Conservation (phyloP, 1,284 basidiomycete genomes). For the Heliocybe sulcata region DNA sequence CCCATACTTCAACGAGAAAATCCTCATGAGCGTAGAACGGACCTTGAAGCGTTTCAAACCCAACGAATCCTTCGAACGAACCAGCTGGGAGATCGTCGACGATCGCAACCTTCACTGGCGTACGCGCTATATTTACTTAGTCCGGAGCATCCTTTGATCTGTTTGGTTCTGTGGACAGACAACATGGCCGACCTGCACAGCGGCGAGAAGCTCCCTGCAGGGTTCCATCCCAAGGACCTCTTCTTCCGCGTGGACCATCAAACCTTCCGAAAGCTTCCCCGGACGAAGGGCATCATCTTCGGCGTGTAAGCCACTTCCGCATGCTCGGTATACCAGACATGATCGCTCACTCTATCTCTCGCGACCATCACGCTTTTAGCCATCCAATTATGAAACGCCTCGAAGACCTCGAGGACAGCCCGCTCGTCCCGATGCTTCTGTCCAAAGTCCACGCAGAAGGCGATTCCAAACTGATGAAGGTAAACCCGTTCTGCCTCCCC, state of each 20-base stretch:
- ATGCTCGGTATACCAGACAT: neutral
- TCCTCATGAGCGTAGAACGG: conserved; percentile 31
- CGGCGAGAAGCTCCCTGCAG: conserved; percentile 15
- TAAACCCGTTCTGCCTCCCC: conserved; percentile 8
- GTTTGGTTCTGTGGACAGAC: conserved; percentile 13
- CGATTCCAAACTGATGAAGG: conserved; percentile 23
- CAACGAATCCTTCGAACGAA: conserved; percentile 30
- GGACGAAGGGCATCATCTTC: conserved; percentile 28
- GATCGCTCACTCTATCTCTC: neutral
- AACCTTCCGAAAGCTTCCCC: conserved; percentile 35
- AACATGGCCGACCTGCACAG: conserved; percentile 15
- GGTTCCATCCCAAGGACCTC: conserved; percentile 22
- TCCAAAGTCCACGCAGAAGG: conserved; percentile 27
- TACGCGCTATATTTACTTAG: conserved; percentile 3
- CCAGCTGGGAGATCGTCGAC: conserved; percentile 34
- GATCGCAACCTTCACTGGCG: conserved; percentile 28
- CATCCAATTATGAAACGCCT: conserved; percentile 30
- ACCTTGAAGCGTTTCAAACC: conserved; percentile 31
- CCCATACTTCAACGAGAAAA: conserved; percentile 33
- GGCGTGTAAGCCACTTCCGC: conserved; percentile 22
- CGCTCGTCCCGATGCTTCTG: conserved; percentile 29
- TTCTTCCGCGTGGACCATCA: conserved; percentile 29
- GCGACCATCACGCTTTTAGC: conserved; percentile 8
- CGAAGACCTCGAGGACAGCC: conserved; percentile 26
- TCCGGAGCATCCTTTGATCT: neutral